These are phyloP conservation scores for Zoysia pacifica DNA, from an alignment of 176 grass and related monocot species.

Conservation along the genomic window DNA sequence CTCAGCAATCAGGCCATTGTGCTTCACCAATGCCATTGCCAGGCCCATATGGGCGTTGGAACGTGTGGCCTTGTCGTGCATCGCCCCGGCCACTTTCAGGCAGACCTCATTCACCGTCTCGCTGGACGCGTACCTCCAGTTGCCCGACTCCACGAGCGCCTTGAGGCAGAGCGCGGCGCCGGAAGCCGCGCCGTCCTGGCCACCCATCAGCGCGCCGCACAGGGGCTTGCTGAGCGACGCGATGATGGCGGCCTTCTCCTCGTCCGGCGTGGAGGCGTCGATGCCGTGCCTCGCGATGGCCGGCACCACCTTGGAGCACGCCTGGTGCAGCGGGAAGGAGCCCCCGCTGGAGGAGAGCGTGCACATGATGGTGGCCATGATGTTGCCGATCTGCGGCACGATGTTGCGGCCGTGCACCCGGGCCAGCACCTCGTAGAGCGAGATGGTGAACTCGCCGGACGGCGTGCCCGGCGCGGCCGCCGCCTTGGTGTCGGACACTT, in stretches of 20 bases:
- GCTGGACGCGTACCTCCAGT: conserved; percentile 70
- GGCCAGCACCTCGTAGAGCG: conserved; percentile 94
- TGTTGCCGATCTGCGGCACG: conserved; percentile 90
- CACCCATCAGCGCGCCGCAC: conserved; percentile 66
- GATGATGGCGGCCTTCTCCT: conserved; percentile 73
- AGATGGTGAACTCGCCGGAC: conserved; percentile 89
- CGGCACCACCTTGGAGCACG: conserved; percentile 88
- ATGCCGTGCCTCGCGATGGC: conserved; percentile 81
- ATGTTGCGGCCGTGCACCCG: conserved; percentile 94
- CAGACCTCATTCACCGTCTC: conserved; percentile 83
- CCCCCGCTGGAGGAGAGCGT: conserved; percentile 87
- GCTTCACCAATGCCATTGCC: conserved; percentile 92
- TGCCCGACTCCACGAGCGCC: conserved; percentile 71
- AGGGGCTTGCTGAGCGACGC: conserved; percentile 77
- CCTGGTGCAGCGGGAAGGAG: conserved; percentile 93
- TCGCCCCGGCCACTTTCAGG: conserved; percentile 81
- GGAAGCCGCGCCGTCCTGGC: conserved; percentile 57
- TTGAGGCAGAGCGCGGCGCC: conserved; percentile 84
- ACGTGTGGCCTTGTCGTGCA: conserved; percentile 72
- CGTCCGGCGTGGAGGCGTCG: conserved; percentile 55
- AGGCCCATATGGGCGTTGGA: conserved; percentile 92
- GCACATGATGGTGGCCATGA: conserved; percentile 94
- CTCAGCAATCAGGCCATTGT: conserved; percentile 77
- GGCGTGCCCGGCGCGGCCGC: neutral
- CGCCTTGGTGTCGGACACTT: conserved; percentile 76